Base-by-base conservation (phyloP, 2,329 filamentous ascomycete genomes). In the Ampelomyces quisqualis region DNA sequence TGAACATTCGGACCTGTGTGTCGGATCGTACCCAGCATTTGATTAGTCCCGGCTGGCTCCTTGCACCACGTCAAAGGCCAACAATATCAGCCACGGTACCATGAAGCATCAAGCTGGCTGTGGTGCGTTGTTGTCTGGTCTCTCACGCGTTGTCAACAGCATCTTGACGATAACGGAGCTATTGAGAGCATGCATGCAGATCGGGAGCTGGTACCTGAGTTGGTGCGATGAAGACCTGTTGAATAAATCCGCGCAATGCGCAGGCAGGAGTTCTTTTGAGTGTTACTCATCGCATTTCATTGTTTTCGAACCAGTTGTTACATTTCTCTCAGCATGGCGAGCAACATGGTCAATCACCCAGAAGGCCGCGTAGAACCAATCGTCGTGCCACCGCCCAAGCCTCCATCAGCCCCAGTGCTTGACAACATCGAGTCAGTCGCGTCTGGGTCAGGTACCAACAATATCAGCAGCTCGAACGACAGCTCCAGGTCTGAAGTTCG, bases 121-220 rank as follows among this genome's bases (percentile, higher is more conserved):
- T 31, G 8, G 37, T 39, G 37, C 19, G 27, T 29, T 19, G 20
- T 13, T 39, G 9, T 27, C 19, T 9, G 17, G 29, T 14, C 17
- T 20, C 15, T 13, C 15, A 13, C 21, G 37, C 35, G 28, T 33
- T 39, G n/a, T 33, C 37, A 26, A 26, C 21, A 21, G n/a, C 22
- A 19, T 27, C 15, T 21, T 26, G 23, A 33, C 37, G 29, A 33
- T 19, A 33, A 39, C 22, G n/a, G 8, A 9, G 33, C 37, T 33
- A 33, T 33, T 33, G 37, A 19, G n/a, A 26, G 14, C 8, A 39
- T 33, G 37, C 37, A 39, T 39, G 22, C 22, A 15, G 37, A 27
- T 33, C 37, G 37, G 37, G 29, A 26, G 14, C 20, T 24, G 22
- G 28, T 39, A 39, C 22, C 29, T 39, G 28, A 26, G 29, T 18